These are phyloP conservation scores for Plasmodium vinckei DNA, from an alignment of 169 alveolate genomes.

Conservation along the genomic window DNA sequence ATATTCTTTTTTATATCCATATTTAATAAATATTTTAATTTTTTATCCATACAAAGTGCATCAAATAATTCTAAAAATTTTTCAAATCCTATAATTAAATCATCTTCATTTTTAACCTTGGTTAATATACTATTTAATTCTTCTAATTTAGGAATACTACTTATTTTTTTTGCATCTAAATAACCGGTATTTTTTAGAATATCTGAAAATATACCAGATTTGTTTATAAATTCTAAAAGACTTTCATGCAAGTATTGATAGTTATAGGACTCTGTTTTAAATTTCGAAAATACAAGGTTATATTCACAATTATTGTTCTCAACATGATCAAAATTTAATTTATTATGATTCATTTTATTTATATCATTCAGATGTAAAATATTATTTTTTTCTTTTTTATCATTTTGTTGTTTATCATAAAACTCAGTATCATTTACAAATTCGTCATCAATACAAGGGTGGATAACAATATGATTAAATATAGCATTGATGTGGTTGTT, in stretches of 20 bases:
- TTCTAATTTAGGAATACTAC: constrained; percentile 47
- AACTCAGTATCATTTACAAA: neutral
- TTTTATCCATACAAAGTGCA: constrained; percentile 44
- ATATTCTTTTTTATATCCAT: constrained; percentile 32
- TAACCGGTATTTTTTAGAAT: constrained; percentile 29
- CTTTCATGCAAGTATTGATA: constrained; percentile 38
- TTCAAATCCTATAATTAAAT: constrained; percentile 32
- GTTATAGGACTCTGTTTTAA: constrained; percentile 19
- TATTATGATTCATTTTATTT: too few species aligned
- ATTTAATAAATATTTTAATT: constrained; percentile 40
- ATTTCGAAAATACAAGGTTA: constrained; percentile 24
- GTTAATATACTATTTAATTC: constrained; percentile 45
- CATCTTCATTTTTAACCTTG: constrained; percentile 31
- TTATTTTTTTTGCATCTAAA: constrained; percentile 34
- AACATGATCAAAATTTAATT: too few species aligned
- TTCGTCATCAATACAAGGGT: neutral
- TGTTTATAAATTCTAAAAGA: constrained; percentile 65
- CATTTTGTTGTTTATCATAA: constrained; percentile 6
- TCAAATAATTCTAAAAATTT: constrained; percentile 69
- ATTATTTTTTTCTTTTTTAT: constrained; percentile 6
- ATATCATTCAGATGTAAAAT: neutral
- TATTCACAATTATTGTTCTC: too few species aligned
- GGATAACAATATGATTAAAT: constrained; percentile 35
- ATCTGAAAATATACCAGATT: constrained; percentile 65
- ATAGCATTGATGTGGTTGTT: neutral